A percentile compares a stretch with the other conserved stretches of the same genome.
Conservation (phyloP, 108 stramenopile species). For the Nannochloropsis granulata region DNA sequence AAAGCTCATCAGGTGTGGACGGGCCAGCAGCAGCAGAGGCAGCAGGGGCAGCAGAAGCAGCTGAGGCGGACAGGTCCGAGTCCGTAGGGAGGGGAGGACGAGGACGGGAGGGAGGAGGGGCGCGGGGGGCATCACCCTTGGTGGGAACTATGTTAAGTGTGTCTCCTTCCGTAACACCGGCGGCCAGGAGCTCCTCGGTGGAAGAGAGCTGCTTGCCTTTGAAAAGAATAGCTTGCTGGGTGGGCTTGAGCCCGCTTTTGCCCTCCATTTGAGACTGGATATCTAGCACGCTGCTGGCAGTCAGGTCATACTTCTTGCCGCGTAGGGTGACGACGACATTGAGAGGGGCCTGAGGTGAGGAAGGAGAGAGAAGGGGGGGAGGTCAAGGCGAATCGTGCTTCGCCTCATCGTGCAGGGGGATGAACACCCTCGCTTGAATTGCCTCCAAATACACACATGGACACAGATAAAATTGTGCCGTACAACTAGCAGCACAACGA, state of each 20-base stretch:
- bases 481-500: too few species aligned
- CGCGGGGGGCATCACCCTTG: background rate
- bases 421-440: too few species aligned
- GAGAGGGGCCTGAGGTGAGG: background rate
- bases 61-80: background rate
- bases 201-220: conserved; percentile 16
- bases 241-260: conserved; percentile 13
- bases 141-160: conserved; percentile 23
- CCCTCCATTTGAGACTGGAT: conserved; percentile 12
- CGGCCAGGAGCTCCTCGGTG: conserved; percentile 1
- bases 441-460: too few species aligned
- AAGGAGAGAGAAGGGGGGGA: background rate
- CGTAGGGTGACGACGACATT: conserved; percentile 17
- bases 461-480: too few species aligned
- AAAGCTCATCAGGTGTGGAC: background rate
- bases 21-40: background rate
- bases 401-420: too few species aligned
- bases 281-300: conserved; percentile 7
- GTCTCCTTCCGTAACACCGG: conserved; percentile 22
- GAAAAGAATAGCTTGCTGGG: conserved; percentile 23
- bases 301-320: conserved; percentile 23
- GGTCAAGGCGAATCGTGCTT: too few species aligned
- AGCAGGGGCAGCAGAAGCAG: background rate
- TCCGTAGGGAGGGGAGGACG: background rate
- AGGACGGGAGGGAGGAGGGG: background rate